These are phyloP conservation scores for Diaporthe aspalathi DNA, from an alignment of 2,329 filamentous ascomycete genomes.

Conservation along the genomic window DNA sequence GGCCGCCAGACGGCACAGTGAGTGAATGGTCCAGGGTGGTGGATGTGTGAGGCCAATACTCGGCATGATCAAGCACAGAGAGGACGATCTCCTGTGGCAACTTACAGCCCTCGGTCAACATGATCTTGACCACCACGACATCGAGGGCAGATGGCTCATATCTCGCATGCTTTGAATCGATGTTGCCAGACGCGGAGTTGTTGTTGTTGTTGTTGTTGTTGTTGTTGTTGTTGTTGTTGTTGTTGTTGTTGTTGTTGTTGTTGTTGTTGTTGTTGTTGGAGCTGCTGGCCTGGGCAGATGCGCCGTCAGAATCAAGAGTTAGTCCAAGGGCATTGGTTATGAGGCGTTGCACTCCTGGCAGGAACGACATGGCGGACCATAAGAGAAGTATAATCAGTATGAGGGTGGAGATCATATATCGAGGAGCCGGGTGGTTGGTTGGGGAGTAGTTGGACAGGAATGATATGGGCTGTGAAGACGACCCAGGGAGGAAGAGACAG, in stretches of 20 bases:
- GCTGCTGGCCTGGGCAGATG: background rate
- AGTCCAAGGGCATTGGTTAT: conserved; percentile 3
- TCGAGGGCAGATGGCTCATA: conserved; percentile 58
- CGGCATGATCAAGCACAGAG: conserved; percentile 67
- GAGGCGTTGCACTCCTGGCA: conserved; percentile 11
- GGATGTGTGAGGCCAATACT: conserved; percentile 70
- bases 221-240: conserved; percentile 1
- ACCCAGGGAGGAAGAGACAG: background rate
- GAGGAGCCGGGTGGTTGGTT: background rate
- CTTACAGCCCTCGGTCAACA: conserved; percentile 56
- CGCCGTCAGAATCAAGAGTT: background rate
- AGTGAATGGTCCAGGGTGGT: conserved; percentile 44
- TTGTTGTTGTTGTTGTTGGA: background rate
- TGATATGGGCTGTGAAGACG: background rate
- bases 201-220: no score
- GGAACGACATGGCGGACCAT: conserved; percentile 33
- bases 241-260: background rate
- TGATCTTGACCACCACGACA: conserved; percentile 60
- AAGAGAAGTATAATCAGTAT: conserved; percentile 20
- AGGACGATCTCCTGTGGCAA: conserved; percentile 69
- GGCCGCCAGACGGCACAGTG: background rate
- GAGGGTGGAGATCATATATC: conserved; percentile 3
- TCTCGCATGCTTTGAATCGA: background rate
- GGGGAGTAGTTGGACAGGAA: background rate
- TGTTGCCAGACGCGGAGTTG: background rate